These are phyloP conservation scores for Mycena albidolilacea DNA, from an alignment of 768 basidiomycete species.

Conservation along the genomic window DNA sequence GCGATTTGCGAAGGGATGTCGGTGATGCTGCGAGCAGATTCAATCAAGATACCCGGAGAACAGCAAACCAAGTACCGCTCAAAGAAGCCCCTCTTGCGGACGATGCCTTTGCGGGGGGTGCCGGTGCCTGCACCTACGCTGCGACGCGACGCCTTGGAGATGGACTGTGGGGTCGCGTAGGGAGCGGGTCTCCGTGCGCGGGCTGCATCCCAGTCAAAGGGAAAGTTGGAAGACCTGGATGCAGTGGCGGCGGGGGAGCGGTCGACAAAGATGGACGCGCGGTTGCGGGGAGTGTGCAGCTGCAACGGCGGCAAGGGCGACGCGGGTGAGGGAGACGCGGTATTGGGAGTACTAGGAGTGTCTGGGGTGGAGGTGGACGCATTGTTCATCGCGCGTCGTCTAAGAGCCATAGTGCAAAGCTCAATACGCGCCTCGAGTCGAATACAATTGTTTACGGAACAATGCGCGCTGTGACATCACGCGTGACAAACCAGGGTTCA, in stretches of 20 bases:
- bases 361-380: constrained; percentile 28
- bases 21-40: constrained; percentile 60
- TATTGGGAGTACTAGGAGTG: constrained; percentile 9
- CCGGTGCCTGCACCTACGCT: constrained; percentile 52
- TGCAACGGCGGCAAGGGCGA: constrained; percentile 54
- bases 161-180: constrained; percentile 72
- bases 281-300: constrained; percentile 61
- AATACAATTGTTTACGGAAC: neutral
- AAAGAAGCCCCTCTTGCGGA: constrained; percentile 76
- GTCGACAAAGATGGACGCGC: constrained; percentile 65
- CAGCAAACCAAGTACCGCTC: constrained; percentile 64
- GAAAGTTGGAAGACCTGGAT: constrained; percentile 81
- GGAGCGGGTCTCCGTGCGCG: constrained; percentile 79
- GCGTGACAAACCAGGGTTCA: neutral
- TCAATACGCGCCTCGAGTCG: neutral
- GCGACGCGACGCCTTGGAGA: constrained; percentile 58
- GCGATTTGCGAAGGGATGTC: constrained; percentile 79
- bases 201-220: constrained; percentile 92
- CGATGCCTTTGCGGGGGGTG: constrained; percentile 65
- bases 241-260: constrained; percentile 77
- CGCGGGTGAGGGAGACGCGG: constrained; percentile 10
- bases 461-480: neutral
- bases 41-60: constrained; percentile 24
- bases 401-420: constrained; percentile 33
- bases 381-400: constrained; percentile 34